Evolutionary conservation across 768 basidiomycete genomes (phyloP).

Genomic region (Coprinopsis cinerea): DNA sequence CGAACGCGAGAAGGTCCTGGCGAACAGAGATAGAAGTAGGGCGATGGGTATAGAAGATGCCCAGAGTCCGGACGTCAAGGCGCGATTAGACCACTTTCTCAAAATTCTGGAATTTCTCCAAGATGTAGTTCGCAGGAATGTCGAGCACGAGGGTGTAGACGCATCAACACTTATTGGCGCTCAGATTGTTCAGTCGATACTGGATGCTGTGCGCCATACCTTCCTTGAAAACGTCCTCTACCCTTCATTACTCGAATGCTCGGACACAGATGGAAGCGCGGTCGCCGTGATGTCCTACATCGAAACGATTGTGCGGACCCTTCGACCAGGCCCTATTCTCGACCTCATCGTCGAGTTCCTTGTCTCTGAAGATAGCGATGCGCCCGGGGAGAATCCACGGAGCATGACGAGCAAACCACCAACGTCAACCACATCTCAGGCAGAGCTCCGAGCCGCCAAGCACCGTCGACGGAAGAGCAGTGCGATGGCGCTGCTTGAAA

Average conservation of each 20-base stretch:
- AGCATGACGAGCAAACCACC: constrained; percentile 36
- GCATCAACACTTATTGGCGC: constrained; percentile 64
- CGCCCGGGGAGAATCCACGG: constrained; percentile 39
- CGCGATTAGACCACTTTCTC: constrained; percentile 81
- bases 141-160: constrained; percentile 42
- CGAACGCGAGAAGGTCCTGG: constrained; percentile 45
- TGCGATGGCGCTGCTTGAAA: constrained; percentile 85
- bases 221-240: constrained; percentile 93
- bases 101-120: constrained; percentile 89
- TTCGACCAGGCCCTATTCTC: constrained; percentile 61
- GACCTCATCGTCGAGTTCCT: constrained; percentile 74
- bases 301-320: constrained; percentile 77
- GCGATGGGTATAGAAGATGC: constrained; percentile 74
- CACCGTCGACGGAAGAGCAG: constrained; percentile 70
- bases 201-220: constrained; percentile 75
- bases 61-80: constrained; percentile 66
- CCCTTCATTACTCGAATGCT: constrained; percentile 89
- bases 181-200: constrained; percentile 77
- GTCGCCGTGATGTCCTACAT: constrained; percentile 95
- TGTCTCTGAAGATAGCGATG: constrained; percentile 79
- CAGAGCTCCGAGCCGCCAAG: constrained; percentile 37
- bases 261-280: constrained; percentile 88
- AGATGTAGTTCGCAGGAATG: constrained; percentile 75
- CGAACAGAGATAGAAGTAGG: constrained; percentile 43
- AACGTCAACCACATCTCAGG: constrained; percentile 20